phyloP scores from a whole-genome alignment of 2,329 filamentous ascomycete species.

The Penicillium sp. region DNA sequence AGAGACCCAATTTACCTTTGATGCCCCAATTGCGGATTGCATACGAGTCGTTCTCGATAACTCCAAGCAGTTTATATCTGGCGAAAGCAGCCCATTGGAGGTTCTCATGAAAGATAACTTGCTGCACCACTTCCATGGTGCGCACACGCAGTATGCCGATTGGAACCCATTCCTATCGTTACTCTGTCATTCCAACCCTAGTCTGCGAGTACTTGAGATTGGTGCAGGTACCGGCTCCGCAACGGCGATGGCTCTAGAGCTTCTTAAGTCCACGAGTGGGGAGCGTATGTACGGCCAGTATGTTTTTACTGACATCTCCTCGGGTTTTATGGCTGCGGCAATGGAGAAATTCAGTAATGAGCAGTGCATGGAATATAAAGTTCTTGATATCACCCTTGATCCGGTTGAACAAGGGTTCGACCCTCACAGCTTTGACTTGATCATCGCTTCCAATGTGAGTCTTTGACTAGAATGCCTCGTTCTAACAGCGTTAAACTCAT shows the following conservation, averaged over 20 bases:
- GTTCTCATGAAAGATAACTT: constrained; percentile 8
- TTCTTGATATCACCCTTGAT: constrained; percentile 5
- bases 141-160: constrained; percentile 6
- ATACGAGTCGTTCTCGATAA: not conserved
- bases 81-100: not conserved
- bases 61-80: not conserved
- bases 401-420: constrained; percentile 6
- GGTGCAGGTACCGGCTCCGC: constrained; percentile 13
- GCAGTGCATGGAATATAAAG: not conserved
- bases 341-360: not conserved
- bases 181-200: constrained; percentile 1
- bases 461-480: not conserved
- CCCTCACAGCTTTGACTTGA: constrained; percentile 1
- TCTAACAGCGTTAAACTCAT: not conserved
- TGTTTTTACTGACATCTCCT: constrained; percentile 17
- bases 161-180: constrained; percentile 1
- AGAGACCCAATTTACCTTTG: constrained; percentile 1
- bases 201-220: constrained; percentile 9
- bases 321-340: constrained; percentile 5
- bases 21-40: constrained; percentile 1
- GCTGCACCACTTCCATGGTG: constrained; percentile 2
- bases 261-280: not conserved
- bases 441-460: constrained; percentile 11
- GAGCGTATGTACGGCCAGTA: constrained; percentile 8
- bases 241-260: constrained; percentile 6